A percentile compares a stretch with the other conserved stretches of the same genome.
phyloP scores from a whole-genome alignment of 2,329 filamentous ascomycete species.

The Colletotrichum spinosum region DNA sequence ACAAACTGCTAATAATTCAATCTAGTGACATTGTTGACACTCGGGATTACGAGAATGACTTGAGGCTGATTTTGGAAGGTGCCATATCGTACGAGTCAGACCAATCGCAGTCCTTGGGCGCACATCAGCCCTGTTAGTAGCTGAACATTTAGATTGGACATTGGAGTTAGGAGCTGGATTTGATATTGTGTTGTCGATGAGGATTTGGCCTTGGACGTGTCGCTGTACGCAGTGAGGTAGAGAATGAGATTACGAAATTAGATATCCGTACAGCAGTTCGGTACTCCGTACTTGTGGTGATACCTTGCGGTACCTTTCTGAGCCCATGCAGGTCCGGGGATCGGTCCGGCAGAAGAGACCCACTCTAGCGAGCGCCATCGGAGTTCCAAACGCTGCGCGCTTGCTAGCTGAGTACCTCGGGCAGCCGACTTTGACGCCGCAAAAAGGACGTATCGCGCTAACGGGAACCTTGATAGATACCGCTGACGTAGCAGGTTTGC shows the following conservation, averaged over 20 bases:
- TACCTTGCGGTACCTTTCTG: neutral
- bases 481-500: conserved; percentile 34
- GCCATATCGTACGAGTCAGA: neutral
- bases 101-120: no score
- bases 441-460: neutral
- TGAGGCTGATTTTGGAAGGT: neutral
- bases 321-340: conserved; percentile 32
- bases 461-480: conserved; percentile 27
- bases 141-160: no score
- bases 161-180: no score
- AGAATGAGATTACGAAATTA: no score
- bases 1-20: neutral
- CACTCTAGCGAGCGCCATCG: conserved; percentile 23
- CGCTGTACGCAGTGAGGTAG: no score
- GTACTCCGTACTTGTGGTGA: no score
- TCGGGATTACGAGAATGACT: neutral
- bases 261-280: no score
- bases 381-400: conserved; percentile 7
- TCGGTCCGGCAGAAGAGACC: conserved; percentile 21
- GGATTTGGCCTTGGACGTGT: no score
- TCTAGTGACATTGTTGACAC: neutral
- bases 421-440: fast-evolving
- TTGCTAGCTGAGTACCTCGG: conserved; percentile 1
- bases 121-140: no score
- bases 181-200: no score